Percentiles rank a stretch among this genome's conserved stretches.
Evolutionary conservation across 2,329 filamentous ascomycete species (phyloP).

Genomic region (Aspergillus sp.): DNA sequence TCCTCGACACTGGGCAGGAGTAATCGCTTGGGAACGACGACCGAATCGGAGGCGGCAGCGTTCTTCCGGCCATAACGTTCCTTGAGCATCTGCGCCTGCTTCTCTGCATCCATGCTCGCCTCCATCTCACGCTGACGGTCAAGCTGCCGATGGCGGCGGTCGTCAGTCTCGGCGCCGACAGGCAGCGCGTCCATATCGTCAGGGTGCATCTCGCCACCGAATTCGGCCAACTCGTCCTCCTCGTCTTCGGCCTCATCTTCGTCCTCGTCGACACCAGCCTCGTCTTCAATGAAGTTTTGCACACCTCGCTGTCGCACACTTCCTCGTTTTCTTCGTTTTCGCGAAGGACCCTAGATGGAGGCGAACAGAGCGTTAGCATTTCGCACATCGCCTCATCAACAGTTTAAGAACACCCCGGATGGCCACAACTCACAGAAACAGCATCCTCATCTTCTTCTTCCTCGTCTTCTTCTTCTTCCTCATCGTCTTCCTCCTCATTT

Average conservation of each 20-base stretch:
- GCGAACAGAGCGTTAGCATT: slow-evolving; percentile 16
- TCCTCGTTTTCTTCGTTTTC: slow-evolving; percentile 74
- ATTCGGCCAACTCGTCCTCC: slow-evolving; percentile 79
- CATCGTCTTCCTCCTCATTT: slow-evolving; percentile 52
- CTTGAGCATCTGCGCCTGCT: slow-evolving; percentile 81
- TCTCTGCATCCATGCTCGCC: slow-evolving; percentile 86
- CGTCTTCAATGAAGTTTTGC: slow-evolving; percentile 92
- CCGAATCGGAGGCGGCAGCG: slow-evolving; percentile 65
- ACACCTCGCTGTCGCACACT: slow-evolving; percentile 68
- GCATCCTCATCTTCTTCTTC: slow-evolving; percentile 51
- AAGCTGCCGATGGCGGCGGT: slow-evolving; percentile 88
- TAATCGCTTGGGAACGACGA: slow-evolving; percentile 78
- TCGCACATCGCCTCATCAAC: neutral
- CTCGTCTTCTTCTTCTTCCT: slow-evolving; percentile 20
- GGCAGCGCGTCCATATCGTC: slow-evolving; percentile 79
- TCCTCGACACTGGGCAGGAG: slow-evolving; percentile 92
- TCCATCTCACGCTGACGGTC: slow-evolving; percentile 88
- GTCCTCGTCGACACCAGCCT: slow-evolving; percentile 94
- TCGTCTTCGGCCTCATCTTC: slow-evolving; percentile 89
- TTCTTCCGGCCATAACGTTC: slow-evolving; percentile 84
- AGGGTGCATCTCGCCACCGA: slow-evolving; percentile 85
- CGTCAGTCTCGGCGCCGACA: slow-evolving; percentile 77
- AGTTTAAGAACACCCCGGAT: slow-evolving; percentile 25
- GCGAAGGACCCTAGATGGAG: slow-evolving; percentile 60
- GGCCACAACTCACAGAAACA: slow-evolving; percentile 58